Evolutionary conservation across 306 rosid species (phyloP), one percentile per base, ranked within the genome.

Genomic region (Malus sieversii): DNA sequence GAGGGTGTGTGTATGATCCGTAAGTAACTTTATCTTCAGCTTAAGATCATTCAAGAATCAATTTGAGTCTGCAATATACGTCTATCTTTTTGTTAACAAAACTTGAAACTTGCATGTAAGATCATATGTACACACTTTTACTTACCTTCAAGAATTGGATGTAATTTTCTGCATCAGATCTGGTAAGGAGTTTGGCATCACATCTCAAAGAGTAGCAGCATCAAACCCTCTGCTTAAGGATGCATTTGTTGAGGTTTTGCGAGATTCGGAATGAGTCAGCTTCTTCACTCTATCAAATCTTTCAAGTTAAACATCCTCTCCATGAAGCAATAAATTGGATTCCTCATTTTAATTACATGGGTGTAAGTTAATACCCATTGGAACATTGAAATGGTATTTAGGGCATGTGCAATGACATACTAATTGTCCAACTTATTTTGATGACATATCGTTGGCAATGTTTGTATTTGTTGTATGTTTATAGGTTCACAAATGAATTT

Each of bases 1-100:
- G 99, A 60, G 99, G 99, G 51, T 83, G 79, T 66, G 87, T 95
- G 70, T 95, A 74, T 88, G 99, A 95, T 83, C 99, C 97, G 98
- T 95, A 87, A 89, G 99, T 92, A 63, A 68, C 80, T 78, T 74
- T 51, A 71, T 83, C 77, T 78, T 69, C 77, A 77, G 79, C 76
- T 69, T 48, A 65, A 66, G 72, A 66, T 52, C 65, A 64, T 61
- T 60, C 44, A 57, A 73, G 35, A 60, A 55, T 22, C 20, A 12
- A 51, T 64, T 71, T 66, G 70, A 53, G 66, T 59, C 69, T 70
- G 79, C 78, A 72, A 82, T 84, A 78, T 18, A 22, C 23, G 23
- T 22, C 23, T 22, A 22, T 22, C 23, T 22, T 22, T 22, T 22
- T 22, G 0, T 22, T 22, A 22, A 22, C 74, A 13, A 42, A 14